Conservation (phyloP, 108 stramenopile species). For the Nannochloropsis oceanica region DNA sequence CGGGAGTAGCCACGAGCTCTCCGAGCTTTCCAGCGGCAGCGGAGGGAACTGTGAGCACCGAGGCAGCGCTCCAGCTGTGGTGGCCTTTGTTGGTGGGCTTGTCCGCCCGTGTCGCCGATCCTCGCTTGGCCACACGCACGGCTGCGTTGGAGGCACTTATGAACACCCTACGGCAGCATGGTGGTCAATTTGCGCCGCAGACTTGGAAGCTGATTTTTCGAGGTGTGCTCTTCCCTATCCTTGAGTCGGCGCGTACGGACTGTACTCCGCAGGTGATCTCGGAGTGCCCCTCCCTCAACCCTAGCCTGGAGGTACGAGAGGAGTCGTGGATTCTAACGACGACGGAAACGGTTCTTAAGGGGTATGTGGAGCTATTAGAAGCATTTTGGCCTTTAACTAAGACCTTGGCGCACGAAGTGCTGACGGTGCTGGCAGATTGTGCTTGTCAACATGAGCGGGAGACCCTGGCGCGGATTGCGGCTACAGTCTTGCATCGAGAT, state of each 20-base stretch:
- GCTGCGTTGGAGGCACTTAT: conserved; percentile 24
- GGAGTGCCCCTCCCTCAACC: conserved; percentile 12
- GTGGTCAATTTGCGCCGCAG: conserved; percentile 21
- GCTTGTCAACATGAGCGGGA: not conserved
- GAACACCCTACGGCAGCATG: conserved; percentile 19
- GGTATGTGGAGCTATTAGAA: not conserved
- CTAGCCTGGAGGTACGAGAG: not conserved
- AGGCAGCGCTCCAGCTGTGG: conserved; percentile 57
- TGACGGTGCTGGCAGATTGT: not conserved
- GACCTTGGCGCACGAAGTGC: not conserved
- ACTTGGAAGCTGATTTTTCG: conserved; percentile 40
- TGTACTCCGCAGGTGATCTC: conserved; percentile 14
- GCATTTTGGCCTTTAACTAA: not conserved
- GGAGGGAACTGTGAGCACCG: not conserved
- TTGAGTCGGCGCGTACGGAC: conserved; percentile 39
- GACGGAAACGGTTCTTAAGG: not conserved
- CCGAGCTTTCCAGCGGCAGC: not conserved
- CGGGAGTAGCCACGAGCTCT: not conserved
- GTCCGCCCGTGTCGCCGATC: conserved; percentile 61
- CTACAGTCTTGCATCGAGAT: not conserved
- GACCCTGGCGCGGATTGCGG: not conserved
- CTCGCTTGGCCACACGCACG: conserved; percentile 43
- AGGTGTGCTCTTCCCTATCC: conserved; percentile 39
- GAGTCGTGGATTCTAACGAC: not conserved
- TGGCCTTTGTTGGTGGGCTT: conserved; percentile 91